Percentiles rank a stretch among this genome's conserved stretches.
phyloP scores from a whole-genome alignment of 148 eudicot species.

The Oxyria digyna region DNA sequence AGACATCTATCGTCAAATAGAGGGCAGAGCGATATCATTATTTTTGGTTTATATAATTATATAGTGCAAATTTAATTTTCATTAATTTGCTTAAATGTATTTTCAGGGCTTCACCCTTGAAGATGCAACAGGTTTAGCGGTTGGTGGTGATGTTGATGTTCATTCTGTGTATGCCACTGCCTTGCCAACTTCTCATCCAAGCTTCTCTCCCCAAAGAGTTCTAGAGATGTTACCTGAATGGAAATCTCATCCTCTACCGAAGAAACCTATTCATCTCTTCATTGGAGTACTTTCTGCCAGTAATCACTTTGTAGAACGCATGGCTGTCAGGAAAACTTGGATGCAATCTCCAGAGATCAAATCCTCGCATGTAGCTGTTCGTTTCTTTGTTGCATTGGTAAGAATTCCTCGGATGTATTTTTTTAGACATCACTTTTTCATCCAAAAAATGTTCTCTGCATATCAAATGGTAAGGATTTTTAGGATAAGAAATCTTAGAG shows the following conservation, averaged over 20 bases:
- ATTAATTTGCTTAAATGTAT: constrained; percentile 6
- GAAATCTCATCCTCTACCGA: constrained; percentile 63
- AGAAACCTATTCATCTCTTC: constrained; percentile 47
- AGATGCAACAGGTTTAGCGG: constrained; percentile 94
- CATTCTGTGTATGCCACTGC: constrained; percentile 88
- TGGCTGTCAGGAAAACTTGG: constrained; percentile 99
- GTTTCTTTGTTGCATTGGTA: constrained; percentile 97
- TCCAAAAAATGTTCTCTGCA: background rate
- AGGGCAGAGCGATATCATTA: background rate
- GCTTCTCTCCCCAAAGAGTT: constrained; percentile 79
- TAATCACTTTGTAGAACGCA: constrained; percentile 96
- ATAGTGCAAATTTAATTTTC: background rate
- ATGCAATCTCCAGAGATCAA: constrained; percentile 71
- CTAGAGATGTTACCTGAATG: constrained; percentile 71
- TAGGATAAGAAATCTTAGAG: background rate
- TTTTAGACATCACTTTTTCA: background rate
- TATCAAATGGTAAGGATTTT: background rate
- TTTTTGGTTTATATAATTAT: background rate
- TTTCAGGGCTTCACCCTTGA: constrained; percentile 84
- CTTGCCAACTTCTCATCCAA: constrained; percentile 83
- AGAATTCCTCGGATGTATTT: constrained; percentile 5
- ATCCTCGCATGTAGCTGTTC: constrained; percentile 72
- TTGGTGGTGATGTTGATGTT: constrained; percentile 79
- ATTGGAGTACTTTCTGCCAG: constrained; percentile 92
- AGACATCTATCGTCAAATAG: background rate